These are phyloP conservation scores for Medicago ruthenica DNA, from an alignment of 306 rosid species.

Conservation along the genomic window DNA sequence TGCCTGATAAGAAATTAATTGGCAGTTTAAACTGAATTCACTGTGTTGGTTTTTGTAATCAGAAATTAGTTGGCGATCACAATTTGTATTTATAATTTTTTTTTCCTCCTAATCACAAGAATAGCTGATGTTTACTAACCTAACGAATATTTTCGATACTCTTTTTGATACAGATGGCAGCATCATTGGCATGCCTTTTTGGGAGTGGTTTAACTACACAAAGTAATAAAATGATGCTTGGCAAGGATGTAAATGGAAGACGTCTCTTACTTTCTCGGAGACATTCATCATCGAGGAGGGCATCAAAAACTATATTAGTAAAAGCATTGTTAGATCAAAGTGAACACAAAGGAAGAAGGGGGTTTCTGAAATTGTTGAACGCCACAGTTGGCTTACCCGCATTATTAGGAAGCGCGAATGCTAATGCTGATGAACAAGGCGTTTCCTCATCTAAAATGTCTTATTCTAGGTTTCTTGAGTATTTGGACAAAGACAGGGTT, in stretches of 20 bases:
- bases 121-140: neutral
- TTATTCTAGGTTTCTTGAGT: slow-evolving; percentile 94
- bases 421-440: slow-evolving; percentile 91
- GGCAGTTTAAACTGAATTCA: neutral
- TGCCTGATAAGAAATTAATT: slow-evolving; percentile 1
- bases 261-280: slow-evolving; percentile 49
- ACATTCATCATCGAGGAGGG: slow-evolving; percentile 51
- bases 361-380: slow-evolving; percentile 74
- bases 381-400: slow-evolving; percentile 70
- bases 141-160: slow-evolving; percentile 15
- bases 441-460: slow-evolving; percentile 95
- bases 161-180: slow-evolving; percentile 60
- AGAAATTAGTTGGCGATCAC: slow-evolving; percentile 17
- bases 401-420: slow-evolving; percentile 69
- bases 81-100: neutral
- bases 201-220: slow-evolving; percentile 69
- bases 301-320: slow-evolving; percentile 46
- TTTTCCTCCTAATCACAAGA: slow-evolving; percentile 19
- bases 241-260: slow-evolving; percentile 65
- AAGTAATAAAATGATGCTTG: slow-evolving; percentile 53
- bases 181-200: slow-evolving; percentile 79
- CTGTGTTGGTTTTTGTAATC: slow-evolving; percentile 8
- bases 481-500: slow-evolving; percentile 89
- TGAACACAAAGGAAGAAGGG: slow-evolving; percentile 79
- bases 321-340: slow-evolving; percentile 68